Evolutionary conservation across 805 yeast genomes (phyloP).

Genomic region (Lachancea meyersii): DNA sequence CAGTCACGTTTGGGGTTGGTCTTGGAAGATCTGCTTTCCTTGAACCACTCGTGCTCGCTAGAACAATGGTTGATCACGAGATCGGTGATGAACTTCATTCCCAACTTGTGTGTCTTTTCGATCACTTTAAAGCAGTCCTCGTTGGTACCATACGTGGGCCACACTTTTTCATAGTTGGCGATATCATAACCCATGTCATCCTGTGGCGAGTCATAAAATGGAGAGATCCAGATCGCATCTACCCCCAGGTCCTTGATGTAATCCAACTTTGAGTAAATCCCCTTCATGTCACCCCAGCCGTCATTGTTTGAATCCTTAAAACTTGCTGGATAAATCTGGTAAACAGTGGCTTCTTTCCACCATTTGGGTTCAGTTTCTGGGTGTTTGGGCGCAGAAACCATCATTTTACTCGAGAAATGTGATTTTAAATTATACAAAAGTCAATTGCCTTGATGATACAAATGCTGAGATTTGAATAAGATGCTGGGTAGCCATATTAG

Average conservation of each 20-base stretch:
- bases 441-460: too few species aligned
- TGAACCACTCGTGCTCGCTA: constrained; percentile 50
- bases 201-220: constrained; percentile 53
- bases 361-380: constrained; percentile 22
- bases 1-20: constrained; percentile 53
- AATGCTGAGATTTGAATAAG: too few species aligned
- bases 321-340: constrained; percentile 58
- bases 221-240: constrained; percentile 51
- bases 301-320: constrained; percentile 54
- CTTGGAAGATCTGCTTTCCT: constrained; percentile 46
- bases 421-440: too few species aligned
- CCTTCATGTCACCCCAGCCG: constrained; percentile 53
- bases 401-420: too few species aligned
- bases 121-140: constrained; percentile 47
- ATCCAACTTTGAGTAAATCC: constrained; percentile 46
- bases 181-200: constrained; percentile 61
- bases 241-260: constrained; percentile 45
- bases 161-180: constrained; percentile 45
- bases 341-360: constrained; percentile 54
- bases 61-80: constrained; percentile 56
- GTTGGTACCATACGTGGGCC: constrained; percentile 48
- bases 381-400: constrained; percentile 1
- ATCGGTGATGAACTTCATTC: constrained; percentile 47
- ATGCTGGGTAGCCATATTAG: too few species aligned
- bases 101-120: constrained; percentile 42